These are phyloP conservation scores for Nevesoporus exiguus DNA, from an alignment of 768 basidiomycete genomes.

Conservation along the genomic window DNA sequence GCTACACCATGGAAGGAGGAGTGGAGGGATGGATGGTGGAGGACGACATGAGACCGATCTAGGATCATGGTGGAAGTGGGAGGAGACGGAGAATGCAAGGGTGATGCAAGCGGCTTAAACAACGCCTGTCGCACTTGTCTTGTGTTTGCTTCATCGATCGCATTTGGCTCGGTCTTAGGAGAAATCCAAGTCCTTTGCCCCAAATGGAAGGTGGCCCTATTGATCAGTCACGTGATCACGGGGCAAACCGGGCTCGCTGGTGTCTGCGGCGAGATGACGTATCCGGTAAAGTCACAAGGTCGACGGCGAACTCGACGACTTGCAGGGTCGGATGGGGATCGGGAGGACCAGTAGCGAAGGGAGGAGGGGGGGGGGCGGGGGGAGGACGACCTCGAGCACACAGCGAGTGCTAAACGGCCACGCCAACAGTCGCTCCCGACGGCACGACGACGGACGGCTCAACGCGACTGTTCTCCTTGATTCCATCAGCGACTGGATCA, in stretches of 20 bases:
- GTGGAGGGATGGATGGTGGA: conserved; percentile 53
- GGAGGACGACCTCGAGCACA: background rate
- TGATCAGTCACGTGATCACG: conserved; percentile 27
- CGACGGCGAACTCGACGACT: conserved; percentile 14
- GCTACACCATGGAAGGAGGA: conserved; percentile 66
- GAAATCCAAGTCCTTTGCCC: conserved; percentile 22
- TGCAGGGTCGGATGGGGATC: too few relatives aligned
- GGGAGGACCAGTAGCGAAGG: too few relatives aligned
- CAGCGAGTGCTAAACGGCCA: too few relatives aligned
- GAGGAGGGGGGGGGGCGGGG: background rate
- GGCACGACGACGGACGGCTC: background rate
- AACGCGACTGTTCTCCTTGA: background rate
- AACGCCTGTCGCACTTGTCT: conserved; percentile 14
- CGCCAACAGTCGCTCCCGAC: background rate
- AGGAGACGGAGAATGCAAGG: background rate
- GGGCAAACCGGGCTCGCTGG: conserved; percentile 10
- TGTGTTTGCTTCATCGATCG: conserved; percentile 25
- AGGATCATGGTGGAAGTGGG: conserved; percentile 25
- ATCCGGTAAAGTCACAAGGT: conserved; percentile 7
- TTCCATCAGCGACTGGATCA: conserved; percentile 7
- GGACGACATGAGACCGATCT: conserved; percentile 25
- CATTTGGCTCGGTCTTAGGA: conserved; percentile 8
- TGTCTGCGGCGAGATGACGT: conserved; percentile 8
- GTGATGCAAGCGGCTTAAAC: background rate
- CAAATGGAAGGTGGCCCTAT: conserved; percentile 20